A percentile compares a stretch with the other conserved stretches of the same genome.
Conservation (phyloP, 768 basidiomycete species). For the Kondoa subrosea region DNA sequence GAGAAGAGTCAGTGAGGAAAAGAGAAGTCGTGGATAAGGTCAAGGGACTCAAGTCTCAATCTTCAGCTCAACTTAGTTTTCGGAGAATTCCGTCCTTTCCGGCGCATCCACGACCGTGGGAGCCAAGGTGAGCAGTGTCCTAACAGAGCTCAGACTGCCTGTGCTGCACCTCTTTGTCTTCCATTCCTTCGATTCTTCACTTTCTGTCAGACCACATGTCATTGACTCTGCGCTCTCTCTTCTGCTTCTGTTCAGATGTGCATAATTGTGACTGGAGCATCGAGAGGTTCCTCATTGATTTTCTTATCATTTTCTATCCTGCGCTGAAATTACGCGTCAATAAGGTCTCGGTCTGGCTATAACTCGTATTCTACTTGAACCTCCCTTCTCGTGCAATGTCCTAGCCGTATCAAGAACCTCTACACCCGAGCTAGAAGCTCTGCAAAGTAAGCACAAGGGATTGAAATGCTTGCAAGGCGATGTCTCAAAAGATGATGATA, state of each 20-base stretch:
- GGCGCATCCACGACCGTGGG: too few relatives aligned
- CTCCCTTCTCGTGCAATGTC: slow-evolving; percentile 11
- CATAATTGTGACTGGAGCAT: neutral
- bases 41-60: too few relatives aligned
- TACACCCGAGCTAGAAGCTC: slow-evolving; percentile 7
- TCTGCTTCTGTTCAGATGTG: neutral
- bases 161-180: too few relatives aligned
- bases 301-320: neutral
- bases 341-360: slow-evolving; percentile 14
- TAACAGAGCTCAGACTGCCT: too few relatives aligned
- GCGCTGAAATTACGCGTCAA: neutral
- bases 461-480: slow-evolving; percentile 10
- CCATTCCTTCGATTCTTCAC: too few relatives aligned
- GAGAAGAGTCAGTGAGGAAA: too few relatives aligned
- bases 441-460: slow-evolving; percentile 2
- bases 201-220: too few relatives aligned
- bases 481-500: slow-evolving; percentile 10
- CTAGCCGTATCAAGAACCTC: slow-evolving; percentile 13
- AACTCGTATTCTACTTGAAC: slow-evolving; percentile 12
- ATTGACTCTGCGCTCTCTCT: too few relatives aligned
- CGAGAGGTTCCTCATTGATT: neutral
- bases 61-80: too few relatives aligned
- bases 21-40: too few relatives aligned
- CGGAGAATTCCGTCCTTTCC: too few relatives aligned
- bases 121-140: too few relatives aligned